Conservation (phyloP, 352 stramenopile species). For the Albugo candida region DNA sequence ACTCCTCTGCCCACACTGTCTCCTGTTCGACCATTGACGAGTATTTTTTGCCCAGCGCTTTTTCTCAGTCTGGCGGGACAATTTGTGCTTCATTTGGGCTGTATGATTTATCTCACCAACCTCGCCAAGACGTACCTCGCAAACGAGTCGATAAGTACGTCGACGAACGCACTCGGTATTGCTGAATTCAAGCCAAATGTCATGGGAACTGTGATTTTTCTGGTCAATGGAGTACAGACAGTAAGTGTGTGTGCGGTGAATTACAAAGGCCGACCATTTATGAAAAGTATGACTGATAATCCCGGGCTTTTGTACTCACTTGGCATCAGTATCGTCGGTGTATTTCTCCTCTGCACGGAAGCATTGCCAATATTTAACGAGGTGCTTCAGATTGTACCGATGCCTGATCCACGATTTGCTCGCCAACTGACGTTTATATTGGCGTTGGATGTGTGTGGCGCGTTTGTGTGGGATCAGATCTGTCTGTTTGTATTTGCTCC, state of each 20-base stretch:
- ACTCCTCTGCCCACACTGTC: slow-evolving; percentile 90
- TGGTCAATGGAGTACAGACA: slow-evolving; percentile 87
- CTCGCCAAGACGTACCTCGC: slow-evolving; percentile 81
- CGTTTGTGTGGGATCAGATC: slow-evolving; percentile 73
- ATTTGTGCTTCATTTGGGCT: slow-evolving; percentile 88
- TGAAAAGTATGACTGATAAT: slow-evolving; percentile 95
- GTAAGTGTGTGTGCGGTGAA: slow-evolving; percentile 99
- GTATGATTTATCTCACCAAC: slow-evolving; percentile 85
- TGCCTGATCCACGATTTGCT: slow-evolving; percentile 74
- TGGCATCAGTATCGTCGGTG: slow-evolving; percentile 61
- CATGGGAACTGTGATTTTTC: slow-evolving; percentile 97
- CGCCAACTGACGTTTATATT: slow-evolving; percentile 62
- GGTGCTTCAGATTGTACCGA: slow-evolving; percentile 82
- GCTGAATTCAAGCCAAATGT: slow-evolving; percentile 94
- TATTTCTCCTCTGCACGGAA: slow-evolving; percentile 84
- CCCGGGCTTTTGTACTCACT: slow-evolving; percentile 87
- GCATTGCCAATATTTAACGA: slow-evolving; percentile 85
- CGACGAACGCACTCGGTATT: slow-evolving; percentile 29
- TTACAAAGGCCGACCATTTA: slow-evolving; percentile 97
- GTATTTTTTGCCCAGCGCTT: slow-evolving; percentile 90
- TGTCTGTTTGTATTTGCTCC: slow-evolving; percentile 70
- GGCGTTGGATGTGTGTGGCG: slow-evolving; percentile 65
- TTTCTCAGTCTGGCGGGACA: slow-evolving; percentile 89
- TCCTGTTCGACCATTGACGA: slow-evolving; percentile 81
- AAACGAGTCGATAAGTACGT: slow-evolving; percentile 16